Evolutionary conservation across 495 filamentous ascomycete species (phyloP).

Genomic region (Aspergillus asperescens): DNA sequence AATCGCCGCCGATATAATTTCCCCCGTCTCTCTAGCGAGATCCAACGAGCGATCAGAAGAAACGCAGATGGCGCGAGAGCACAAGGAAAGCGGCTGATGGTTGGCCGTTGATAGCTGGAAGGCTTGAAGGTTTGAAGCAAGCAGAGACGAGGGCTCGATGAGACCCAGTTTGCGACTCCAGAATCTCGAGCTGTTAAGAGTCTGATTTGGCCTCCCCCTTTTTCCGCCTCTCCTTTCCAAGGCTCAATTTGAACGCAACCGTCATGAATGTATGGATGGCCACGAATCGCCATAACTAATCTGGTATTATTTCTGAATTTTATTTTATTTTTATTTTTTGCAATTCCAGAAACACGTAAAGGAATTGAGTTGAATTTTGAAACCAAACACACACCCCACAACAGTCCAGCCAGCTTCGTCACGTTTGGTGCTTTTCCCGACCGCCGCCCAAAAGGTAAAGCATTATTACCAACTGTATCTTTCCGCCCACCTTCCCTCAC

Average conservation of each 20-base stretch:
- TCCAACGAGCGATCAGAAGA: constrained; percentile 13
- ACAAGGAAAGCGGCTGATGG: not conserved
- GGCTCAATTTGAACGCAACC: constrained; percentile 3
- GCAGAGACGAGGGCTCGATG: not conserved
- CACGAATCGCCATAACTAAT: not conserved
- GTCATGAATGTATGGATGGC: not conserved
- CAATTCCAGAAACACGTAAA: not conserved
- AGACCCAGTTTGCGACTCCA: constrained; percentile 7
- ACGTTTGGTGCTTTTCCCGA: constrained; percentile 20
- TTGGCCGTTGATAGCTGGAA: too few species aligned
- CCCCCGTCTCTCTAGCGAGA: not conserved
- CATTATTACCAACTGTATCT: constrained; percentile 15
- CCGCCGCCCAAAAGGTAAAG: constrained; percentile 11
- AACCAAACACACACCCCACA: constrained; percentile 27
- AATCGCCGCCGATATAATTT: not conserved
- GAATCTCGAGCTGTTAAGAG: not conserved
- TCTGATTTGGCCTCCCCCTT: constrained; percentile 11
- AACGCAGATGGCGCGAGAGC: constrained; percentile 11
- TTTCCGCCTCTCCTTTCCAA: constrained; percentile 13
- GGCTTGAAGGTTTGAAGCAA: too few species aligned
- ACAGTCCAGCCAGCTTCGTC: constrained; percentile 17
- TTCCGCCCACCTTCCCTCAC: constrained; percentile 27
- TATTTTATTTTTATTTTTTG: too few species aligned
- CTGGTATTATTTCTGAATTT: too few species aligned
- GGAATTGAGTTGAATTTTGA: constrained; percentile 32